Conservation (phyloP, 2,329 filamentous ascomycete species). For the Macrophomina phaseolina region DNA sequence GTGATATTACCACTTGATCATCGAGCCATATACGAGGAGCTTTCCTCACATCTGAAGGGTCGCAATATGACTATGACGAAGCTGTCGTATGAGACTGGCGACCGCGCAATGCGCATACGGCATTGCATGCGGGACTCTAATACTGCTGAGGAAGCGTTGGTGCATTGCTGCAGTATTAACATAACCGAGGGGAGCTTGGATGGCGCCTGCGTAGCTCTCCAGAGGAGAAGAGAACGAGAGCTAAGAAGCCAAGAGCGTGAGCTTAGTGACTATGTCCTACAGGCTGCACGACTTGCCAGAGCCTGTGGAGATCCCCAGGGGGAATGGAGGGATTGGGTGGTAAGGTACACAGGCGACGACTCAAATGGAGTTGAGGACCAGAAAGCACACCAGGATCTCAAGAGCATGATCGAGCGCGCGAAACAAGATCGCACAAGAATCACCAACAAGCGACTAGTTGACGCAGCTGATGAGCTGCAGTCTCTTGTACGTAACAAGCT, state of each 20-base stretch:
- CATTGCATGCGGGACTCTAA: slow-evolving; percentile 52
- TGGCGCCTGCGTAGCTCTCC: not conserved
- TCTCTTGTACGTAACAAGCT: slow-evolving; percentile 1
- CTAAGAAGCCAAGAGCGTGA: not conserved
- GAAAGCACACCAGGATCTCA: not conserved
- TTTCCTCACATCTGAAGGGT: slow-evolving; percentile 60
- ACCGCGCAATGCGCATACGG: slow-evolving; percentile 49
- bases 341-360: not conserved
- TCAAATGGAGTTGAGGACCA: not conserved
- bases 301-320: not conserved
- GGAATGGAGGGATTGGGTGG: slow-evolving; percentile 8
- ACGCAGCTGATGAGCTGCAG: slow-evolving; percentile 29
- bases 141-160: slow-evolving; percentile 59
- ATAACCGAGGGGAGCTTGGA: not conserved
- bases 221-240: not conserved
- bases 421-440: not conserved
- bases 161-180: slow-evolving; percentile 38
- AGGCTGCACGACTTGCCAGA: not conserved
- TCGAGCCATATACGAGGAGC: slow-evolving; percentile 59
- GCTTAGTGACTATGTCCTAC: not conserved
- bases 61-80: slow-evolving; percentile 56
- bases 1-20: slow-evolving; percentile 55
- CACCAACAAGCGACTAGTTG: slow-evolving; percentile 2
- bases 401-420: not conserved
- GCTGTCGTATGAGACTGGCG: slow-evolving; percentile 35